phyloP scores from a whole-genome alignment of 2,329 filamentous ascomycete genomes.

The Aspergillus sergii region DNA sequence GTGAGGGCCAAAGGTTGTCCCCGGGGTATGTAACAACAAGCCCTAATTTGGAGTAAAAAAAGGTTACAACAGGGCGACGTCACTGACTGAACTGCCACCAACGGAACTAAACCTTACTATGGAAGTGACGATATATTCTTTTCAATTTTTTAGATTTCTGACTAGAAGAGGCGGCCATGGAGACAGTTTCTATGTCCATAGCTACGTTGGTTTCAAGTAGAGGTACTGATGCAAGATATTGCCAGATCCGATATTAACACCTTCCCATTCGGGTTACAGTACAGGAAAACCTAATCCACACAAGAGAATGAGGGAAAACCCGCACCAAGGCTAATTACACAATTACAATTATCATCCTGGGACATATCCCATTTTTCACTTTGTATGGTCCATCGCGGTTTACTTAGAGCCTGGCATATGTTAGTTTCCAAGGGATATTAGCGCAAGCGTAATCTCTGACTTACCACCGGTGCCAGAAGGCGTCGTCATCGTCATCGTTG shows the following conservation, averaged over 20 bases:
- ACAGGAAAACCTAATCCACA: not conserved
- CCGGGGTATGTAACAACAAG: not conserved
- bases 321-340: not conserved
- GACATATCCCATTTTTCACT: not conserved
- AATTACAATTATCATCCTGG: not conserved
- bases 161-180: accelerated
- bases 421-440: not conserved
- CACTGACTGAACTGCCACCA: too few species aligned
- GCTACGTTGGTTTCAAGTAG: not conserved
- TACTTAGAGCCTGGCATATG: too few species aligned
- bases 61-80: not conserved
- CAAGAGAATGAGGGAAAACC: not conserved
- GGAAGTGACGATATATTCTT: not conserved
- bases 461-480: not conserved
- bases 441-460: not conserved
- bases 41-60: not conserved
- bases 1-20: too few species aligned
- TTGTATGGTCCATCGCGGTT: not conserved
- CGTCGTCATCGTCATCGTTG: not conserved
- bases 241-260: not conserved
- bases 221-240: not conserved
- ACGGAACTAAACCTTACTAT: not conserved
- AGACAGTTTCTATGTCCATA: not conserved
- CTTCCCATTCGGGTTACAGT: not conserved
- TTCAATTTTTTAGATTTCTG: too few species aligned